Evolutionary conservation across 371 early-diverging fungal genomes (phyloP), one percentile per base, ranked within the genome.

Genomic region (Coemansia sp.): DNA sequence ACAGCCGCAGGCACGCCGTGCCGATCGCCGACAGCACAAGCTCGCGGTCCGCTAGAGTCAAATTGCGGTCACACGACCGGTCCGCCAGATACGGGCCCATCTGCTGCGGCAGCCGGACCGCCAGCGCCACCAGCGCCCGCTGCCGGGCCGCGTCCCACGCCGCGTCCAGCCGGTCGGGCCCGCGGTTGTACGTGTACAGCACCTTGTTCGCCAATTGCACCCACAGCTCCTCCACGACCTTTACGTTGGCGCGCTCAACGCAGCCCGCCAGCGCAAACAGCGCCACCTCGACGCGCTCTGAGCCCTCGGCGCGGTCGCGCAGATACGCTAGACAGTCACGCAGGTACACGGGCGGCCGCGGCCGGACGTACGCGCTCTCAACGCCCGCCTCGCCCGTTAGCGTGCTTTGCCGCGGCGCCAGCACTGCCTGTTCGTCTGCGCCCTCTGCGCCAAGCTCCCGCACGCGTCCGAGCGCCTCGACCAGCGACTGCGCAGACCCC

Each of bases 11-110:
- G n/a, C 74, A 72, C 10, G 74, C 74, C 4, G 60, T 60, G 48
- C 69, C 49, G 16, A 72, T 72, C 5, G 69, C 74, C 1, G 74
- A 64, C 4, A 61, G 49, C 42, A 69, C 74, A 18, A 72, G 60
- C 60, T 68, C 64, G 43, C 69, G 74, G 42, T 72, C 74, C 50
- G 40, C 44, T 9, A 61, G 9, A 0, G 74, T 69, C 69, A 72
- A 18, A 16, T 72, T 72, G 43, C 69, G 58, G 39, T 72, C 74
- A 40, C 69, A 57, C 33, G 74, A 58, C 5, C 69, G 55, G 51
- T 72, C 74, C 5, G 74, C 74, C 60, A 72, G 32, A 37, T 64
- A 72, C 53, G 74, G 65, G 0, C 74, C 74, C 8, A 69, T 34
- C 9, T 18, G 37, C 36, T 47, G 38, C 0, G 74, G 74, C 49